phyloP scores from a whole-genome alignment of 306 rosid genomes.

The Lathyrus aphaca region DNA sequence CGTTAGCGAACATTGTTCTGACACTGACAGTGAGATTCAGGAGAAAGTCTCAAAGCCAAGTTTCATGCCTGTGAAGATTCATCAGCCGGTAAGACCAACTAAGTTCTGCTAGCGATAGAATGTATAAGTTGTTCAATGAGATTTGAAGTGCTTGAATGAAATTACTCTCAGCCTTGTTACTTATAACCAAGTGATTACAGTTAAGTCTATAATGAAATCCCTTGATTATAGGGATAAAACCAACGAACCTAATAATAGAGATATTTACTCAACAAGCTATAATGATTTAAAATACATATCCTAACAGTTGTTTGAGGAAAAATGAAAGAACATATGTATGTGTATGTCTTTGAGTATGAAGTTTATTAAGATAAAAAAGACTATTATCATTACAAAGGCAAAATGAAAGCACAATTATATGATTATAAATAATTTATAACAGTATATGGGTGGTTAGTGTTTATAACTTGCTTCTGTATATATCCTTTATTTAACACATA shows the following conservation, averaged over 20 bases:
- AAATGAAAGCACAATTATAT: not conserved
- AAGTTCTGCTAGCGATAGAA: slow-evolving; percentile 17
- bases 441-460: slow-evolving; percentile 1
- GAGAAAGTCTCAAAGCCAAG: slow-evolving; percentile 48
- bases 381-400: not conserved
- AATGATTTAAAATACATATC: no score
- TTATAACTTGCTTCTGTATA: slow-evolving; percentile 19
- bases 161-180: no score
- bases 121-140: not conserved
- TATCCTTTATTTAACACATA: slow-evolving; percentile 20
- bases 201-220: no score
- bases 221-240: no score
- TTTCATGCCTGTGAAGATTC: slow-evolving; percentile 49
- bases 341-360: not conserved
- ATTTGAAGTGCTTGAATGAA: no score
- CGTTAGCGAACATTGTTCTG: slow-evolving; percentile 47
- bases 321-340: not conserved
- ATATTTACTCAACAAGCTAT: no score
- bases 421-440: not conserved
- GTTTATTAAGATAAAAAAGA: not conserved
- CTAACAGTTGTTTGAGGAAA: no score
- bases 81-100: slow-evolving; percentile 57
- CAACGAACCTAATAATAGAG: no score
- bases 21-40: slow-evolving; percentile 42
- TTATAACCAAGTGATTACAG: no score